These are phyloP conservation scores for Davidsoniella neocaledoniae DNA, from an alignment of 2,329 filamentous ascomycete genomes.

Conservation along the genomic window DNA sequence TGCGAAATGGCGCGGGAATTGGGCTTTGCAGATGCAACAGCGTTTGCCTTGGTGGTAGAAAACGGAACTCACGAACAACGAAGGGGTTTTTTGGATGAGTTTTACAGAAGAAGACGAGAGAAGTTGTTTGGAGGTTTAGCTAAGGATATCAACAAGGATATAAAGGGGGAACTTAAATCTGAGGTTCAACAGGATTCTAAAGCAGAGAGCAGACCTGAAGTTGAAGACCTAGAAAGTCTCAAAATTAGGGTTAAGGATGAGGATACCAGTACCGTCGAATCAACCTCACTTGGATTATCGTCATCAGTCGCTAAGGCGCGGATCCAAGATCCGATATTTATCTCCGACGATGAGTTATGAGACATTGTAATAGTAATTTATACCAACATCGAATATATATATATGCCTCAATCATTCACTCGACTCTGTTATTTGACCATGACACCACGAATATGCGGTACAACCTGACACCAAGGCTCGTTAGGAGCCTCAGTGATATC, in stretches of 20 bases:
- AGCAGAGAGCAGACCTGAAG: not conserved
- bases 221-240: not conserved
- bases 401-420: too few species aligned
- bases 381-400: too few species aligned
- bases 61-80: conserved; percentile 74
- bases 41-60: conserved; percentile 84
- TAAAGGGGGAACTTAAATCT: conserved; percentile 1
- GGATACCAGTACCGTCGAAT: conserved; percentile 2
- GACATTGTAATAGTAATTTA: not conserved
- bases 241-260: conserved; percentile 12
- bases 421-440: conserved; percentile 29
- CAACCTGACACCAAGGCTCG: conserved; percentile 25
- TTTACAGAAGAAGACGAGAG: conserved; percentile 54
- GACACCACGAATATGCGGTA: conserved; percentile 35
- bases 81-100: conserved; percentile 59
- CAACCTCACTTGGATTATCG: not conserved
- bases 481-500: conserved; percentile 27
- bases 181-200: not conserved
- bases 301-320: not conserved
- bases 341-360: conserved; percentile 24
- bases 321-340: conserved; percentile 19
- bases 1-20: conserved; percentile 74
- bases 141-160: conserved; percentile 9
- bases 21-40: conserved; percentile 57
- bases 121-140: conserved; percentile 21